A percentile compares a stretch with the other conserved stretches of the same genome.
Conservation (phyloP, 495 filamentous ascomycete species). For the Ascodesmis nigricans region DNA sequence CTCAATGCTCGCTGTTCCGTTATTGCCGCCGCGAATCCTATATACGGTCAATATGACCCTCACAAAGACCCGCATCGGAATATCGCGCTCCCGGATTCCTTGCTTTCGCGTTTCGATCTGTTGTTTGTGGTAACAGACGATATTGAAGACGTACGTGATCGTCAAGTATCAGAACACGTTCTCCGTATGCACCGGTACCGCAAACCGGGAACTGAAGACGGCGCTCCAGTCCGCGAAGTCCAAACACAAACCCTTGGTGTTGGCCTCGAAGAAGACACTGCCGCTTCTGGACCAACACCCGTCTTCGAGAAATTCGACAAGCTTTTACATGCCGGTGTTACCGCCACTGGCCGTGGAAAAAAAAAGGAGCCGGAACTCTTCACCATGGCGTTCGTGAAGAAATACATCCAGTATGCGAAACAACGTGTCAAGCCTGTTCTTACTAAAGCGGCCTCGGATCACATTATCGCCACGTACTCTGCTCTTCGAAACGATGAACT, state of each 20-base stretch:
- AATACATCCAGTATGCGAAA: slow-evolving; percentile 98
- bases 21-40: slow-evolving; percentile 88
- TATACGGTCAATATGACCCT: slow-evolving; percentile 94
- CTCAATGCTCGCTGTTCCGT: slow-evolving; percentile 95
- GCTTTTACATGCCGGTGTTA: slow-evolving; percentile 84
- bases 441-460: slow-evolving; percentile 79
- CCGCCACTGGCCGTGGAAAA: slow-evolving; percentile 45
- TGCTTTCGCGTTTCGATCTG: slow-evolving; percentile 96
- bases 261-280: slow-evolving; percentile 56
- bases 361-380: slow-evolving; percentile 68
- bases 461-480: slow-evolving; percentile 82
- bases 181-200: slow-evolving; percentile 94
- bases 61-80: slow-evolving; percentile 98
- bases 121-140: slow-evolving; percentile 97
- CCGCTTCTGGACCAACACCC: slow-evolving; percentile 46
- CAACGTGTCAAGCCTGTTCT: slow-evolving; percentile 72
- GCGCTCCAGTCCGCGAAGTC: slow-evolving; percentile 82
- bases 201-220: slow-evolving; percentile 83
- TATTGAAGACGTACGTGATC: slow-evolving; percentile 77
- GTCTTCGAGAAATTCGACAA: slow-evolving; percentile 93
- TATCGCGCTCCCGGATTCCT: slow-evolving; percentile 90
- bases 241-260: slow-evolving; percentile 68
- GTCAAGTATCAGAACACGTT: slow-evolving; percentile 88
- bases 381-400: slow-evolving; percentile 97
- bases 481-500: slow-evolving; percentile 89